Base-by-base conservation (phyloP, 208 protist species). In the Trypanosoma congolense region DNA sequence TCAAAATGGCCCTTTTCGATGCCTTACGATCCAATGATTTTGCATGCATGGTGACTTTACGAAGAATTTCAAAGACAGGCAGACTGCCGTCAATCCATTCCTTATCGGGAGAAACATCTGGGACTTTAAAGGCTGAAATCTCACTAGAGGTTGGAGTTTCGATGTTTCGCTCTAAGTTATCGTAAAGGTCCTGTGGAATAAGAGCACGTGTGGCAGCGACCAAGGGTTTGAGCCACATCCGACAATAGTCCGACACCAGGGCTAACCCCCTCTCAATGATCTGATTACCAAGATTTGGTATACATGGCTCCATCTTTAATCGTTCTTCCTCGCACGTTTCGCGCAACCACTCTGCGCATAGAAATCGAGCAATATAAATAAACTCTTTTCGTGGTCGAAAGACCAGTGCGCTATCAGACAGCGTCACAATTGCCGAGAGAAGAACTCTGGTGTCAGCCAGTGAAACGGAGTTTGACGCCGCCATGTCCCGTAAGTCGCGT, bases 11-110 rank as follows among this genome's bases (percentile, higher is more conserved):
- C 29, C 61, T 58, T 55, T 87, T 82, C 18, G 82, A 90, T 9
- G 80, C 86, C 48, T 93, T 90, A 2, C 86, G 76, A 60, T 93
- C 82, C 5, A 93, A 67, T 50, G 80, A 89, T 38, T 69, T 81
- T 6, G 86, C 81, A 58, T 90, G 82, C 26, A 73, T 79, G 4
- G 81, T 76, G 16, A 77, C 54, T 49, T 78, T 84, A 38, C 80
- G 77, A 26, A 90, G 65, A 46, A 90, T 81, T 22, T 88, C 79
- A 47, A 88, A 73, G 22, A 88, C 77, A n/a, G 56, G 52, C 1
- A 70, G 42, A 29, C 72, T 87, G 38, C 56, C 50, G 48, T 65
- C 63, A 51, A 42, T 61, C 57, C 57, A 64, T 10, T 40, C 57
- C 10, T 72, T 40, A 22, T 60, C 38, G 22, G 33, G 22, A 21